These are phyloP conservation scores for Colletotrichum sp. DNA, from an alignment of 2,329 filamentous ascomycete genomes.

Conservation along the genomic window DNA sequence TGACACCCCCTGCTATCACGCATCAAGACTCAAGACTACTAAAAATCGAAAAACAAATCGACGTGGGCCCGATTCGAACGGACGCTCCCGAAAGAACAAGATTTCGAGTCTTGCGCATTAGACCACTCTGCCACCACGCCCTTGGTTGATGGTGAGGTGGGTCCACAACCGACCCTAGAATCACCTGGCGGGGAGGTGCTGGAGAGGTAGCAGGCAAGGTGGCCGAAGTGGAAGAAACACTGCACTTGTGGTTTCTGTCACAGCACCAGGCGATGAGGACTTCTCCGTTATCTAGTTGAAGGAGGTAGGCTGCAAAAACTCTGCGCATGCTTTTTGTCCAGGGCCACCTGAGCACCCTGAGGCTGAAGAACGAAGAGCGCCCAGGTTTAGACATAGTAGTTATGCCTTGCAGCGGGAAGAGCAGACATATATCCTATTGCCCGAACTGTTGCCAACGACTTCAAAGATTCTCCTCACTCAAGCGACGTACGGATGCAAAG, in stretches of 20 bases:
- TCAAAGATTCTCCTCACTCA: neutral
- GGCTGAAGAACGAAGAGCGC: no score
- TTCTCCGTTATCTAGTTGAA: no score
- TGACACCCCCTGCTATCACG: fast-evolving
- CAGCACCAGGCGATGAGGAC: no score
- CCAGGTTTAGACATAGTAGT: no score
- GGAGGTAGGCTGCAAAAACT: no score
- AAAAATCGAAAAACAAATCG: neutral
- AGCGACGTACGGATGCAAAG: neutral
- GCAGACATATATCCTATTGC: neutral
- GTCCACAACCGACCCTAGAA: neutral
- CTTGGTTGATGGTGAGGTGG: neutral
- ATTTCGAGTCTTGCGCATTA: constrained; percentile 30
- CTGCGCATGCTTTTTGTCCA: no score
- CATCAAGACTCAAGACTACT: neutral
- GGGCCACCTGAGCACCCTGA: no score
- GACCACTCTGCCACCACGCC: constrained; percentile 23
- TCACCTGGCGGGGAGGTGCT: neutral
- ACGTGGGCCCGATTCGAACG: constrained; percentile 31
- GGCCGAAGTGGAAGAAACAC: neutral
- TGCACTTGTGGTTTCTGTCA: neutral
- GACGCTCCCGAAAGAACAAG: constrained; percentile 30
- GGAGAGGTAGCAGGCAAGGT: neutral
- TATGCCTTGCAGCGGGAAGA: neutral
- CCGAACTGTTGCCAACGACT: fast-evolving